These are phyloP conservation scores for Penicillium sp. DNA, from an alignment of 2,329 filamentous ascomycete genomes.

Conservation along the genomic window DNA sequence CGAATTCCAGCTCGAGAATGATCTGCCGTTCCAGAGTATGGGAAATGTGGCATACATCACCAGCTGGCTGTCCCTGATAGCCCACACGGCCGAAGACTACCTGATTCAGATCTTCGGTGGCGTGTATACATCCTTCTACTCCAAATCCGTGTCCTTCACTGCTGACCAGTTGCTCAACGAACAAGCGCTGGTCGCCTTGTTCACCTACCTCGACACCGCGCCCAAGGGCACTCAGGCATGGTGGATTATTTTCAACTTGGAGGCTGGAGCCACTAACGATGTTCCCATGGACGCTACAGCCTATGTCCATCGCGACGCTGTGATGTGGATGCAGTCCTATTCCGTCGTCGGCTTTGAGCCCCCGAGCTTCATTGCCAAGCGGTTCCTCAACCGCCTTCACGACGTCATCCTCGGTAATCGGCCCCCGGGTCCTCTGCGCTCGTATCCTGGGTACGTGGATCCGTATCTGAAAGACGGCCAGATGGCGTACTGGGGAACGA, in stretches of 20 bases:
- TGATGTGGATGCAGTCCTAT: constrained; percentile 67
- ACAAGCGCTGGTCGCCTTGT: constrained; percentile 51
- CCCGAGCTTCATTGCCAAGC: constrained; percentile 44
- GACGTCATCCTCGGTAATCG: constrained; percentile 31
- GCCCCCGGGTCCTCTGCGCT: constrained; percentile 45
- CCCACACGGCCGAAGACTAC: constrained; percentile 28
- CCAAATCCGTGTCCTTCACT: constrained; percentile 60
- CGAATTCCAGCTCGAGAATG: constrained; percentile 33
- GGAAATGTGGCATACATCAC: constrained; percentile 27
- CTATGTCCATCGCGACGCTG: constrained; percentile 64
- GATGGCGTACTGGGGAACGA: constrained; percentile 58
- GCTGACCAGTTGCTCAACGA: constrained; percentile 52
- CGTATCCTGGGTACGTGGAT: constrained; percentile 68
- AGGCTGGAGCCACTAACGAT: constrained; percentile 63
- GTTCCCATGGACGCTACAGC: constrained; percentile 58
- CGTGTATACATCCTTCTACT: constrained; percentile 55
- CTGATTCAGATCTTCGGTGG: constrained; percentile 35
- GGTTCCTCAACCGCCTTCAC: constrained; percentile 58
- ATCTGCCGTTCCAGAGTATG: constrained; percentile 25
- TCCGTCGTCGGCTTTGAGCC: constrained; percentile 52
- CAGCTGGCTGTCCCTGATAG: constrained; percentile 33
- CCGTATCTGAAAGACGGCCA: constrained; percentile 50
- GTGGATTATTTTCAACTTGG: constrained; percentile 65
- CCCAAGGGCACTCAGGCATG: constrained; percentile 58
- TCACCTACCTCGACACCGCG: constrained; percentile 55